Base-by-base conservation (phyloP, 345 rosid genomes). In the Gossypium bickii region DNA sequence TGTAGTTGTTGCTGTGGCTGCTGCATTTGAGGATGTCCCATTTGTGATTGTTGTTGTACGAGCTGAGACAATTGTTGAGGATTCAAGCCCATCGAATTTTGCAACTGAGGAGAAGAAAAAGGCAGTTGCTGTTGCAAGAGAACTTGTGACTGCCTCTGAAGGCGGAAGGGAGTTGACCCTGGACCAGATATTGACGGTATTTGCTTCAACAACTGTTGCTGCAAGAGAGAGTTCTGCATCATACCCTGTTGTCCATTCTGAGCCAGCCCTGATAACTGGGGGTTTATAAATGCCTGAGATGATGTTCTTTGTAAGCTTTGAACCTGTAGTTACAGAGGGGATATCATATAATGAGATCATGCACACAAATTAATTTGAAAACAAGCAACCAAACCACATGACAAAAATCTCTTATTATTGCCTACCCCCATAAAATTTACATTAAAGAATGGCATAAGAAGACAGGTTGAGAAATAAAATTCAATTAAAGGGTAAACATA, bases 141-240 rank as follows among this genome's bases (percentile, higher is more conserved):
- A 44, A 76, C 86, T 44, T 80, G 89, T 61, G 92, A 60, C 71
- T 88, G 94, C 80, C 89, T 82, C 80, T 85, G 99, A 75, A 89
- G 84, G 59, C 89, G 88, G 70, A 79, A 84, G 25, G 92, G 83
- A 80, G 89, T 82, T 73, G 97, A 88, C 69, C 82, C 91, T 59
- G 98, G 86, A 85, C 83, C 85, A 62, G 97, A 75, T 61, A 90
- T 81, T 74, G 86, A 83, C 0, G 98, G 88, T 81, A 91, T 86
- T 77, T 85, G 96, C 89, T 95, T 90, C 87, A 93, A 74, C 99
- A 92, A 91, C 84, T 88, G 99, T 75, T 91, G 99, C 77, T 80
- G 94, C 55, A 97, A 63, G 82, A 91, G 60, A 66, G 93, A 82
- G 81, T 69, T 89, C 73, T 83, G 97, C 85, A 89, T 80, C 84